Percentiles rank a stretch among this genome's conserved stretches.
Conservation (phyloP, 208 protist species). For the Trypanosoma conorhini region DNA sequence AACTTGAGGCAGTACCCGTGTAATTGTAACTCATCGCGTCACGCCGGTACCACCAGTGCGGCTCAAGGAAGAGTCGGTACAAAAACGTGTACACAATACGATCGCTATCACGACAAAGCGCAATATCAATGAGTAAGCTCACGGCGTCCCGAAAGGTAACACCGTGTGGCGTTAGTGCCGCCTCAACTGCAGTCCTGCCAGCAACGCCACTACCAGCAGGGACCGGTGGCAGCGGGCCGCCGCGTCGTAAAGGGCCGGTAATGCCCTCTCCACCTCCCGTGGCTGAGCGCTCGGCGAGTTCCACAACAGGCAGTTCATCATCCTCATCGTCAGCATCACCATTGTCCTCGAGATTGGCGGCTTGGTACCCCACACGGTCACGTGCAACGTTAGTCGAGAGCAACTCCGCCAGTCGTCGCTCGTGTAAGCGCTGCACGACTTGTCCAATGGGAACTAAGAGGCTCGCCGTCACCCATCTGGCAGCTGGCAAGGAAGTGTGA, state of each 20-base stretch:
- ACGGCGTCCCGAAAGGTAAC: constrained; percentile 39
- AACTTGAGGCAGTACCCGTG: constrained; percentile 45
- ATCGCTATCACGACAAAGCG: constrained; percentile 74
- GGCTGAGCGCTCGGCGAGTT: background rate
- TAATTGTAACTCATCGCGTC: constrained; percentile 24
- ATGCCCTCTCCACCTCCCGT: background rate
- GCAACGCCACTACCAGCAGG: background rate
- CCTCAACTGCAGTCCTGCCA: background rate
- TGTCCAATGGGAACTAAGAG: constrained; percentile 71
- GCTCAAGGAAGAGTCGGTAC: constrained; percentile 50
- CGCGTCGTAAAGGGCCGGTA: background rate
- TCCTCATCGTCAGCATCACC: background rate
- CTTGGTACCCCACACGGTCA: background rate
- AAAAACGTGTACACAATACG: constrained; percentile 75
- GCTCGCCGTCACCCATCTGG: constrained; percentile 76
- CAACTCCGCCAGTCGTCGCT: constrained; percentile 51
- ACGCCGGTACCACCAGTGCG: constrained; percentile 68
- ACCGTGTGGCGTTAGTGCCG: background rate
- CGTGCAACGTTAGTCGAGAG: constrained; percentile 1
- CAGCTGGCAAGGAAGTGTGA: constrained; percentile 65
- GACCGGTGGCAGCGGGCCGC: background rate
- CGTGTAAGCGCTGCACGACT: constrained; percentile 67
- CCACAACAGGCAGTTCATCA: background rate
- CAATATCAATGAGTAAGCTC: constrained; percentile 73
- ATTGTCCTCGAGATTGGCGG: background rate